Evolutionary conservation across 2,329 filamentous ascomycete species (phyloP), one percentile per base, ranked within the genome.

Genomic region (Fusarium miscanthi): DNA sequence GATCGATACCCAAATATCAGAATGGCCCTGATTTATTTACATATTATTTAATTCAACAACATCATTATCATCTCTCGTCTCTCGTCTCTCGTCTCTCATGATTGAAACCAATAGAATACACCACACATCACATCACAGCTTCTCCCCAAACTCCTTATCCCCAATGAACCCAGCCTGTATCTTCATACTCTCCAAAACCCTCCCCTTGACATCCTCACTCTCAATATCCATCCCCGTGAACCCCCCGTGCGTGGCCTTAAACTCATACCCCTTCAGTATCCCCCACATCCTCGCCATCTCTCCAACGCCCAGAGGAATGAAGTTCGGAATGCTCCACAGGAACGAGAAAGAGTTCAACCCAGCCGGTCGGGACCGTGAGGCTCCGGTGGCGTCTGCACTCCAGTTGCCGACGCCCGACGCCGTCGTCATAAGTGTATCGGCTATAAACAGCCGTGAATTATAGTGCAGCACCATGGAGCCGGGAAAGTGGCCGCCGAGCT

Each of bases 401-500:
- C 86, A 89, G n/a, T 69, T 72, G 1, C 80, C 80, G 8, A 87
- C 65, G 0, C 87, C 88, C 7, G 86, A 85, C 0, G 92, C 91
- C 7, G 92, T 92, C 30, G 90, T 92, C 72, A 93, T 86, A 52
- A 96, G 86, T 6, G 92, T 94, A 81, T 97, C 94, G 10, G 93
- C 93, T 63, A 94, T 87, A 66, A 95, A 86, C n/a, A 96, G 81
- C 52, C 85, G 86, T 2, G 82, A 81, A 23, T 87, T 85, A 80
- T 88, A 93, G 30, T 91, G 86, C 67, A 93, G 78, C 6, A 94
- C 89, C 66, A 92, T 81, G 72, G 90, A 93, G 0, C 94, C 94
- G 0, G 92, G 91, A 76, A 96, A 96, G 82, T 97, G 93, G 0
- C 94, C 94, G 1, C 93, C 93, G 1, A 91, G 85, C 80, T 94